These are phyloP conservation scores for Trichoderma sp. DNA, from an alignment of 2,329 filamentous ascomycete species.

Conservation along the genomic window DNA sequence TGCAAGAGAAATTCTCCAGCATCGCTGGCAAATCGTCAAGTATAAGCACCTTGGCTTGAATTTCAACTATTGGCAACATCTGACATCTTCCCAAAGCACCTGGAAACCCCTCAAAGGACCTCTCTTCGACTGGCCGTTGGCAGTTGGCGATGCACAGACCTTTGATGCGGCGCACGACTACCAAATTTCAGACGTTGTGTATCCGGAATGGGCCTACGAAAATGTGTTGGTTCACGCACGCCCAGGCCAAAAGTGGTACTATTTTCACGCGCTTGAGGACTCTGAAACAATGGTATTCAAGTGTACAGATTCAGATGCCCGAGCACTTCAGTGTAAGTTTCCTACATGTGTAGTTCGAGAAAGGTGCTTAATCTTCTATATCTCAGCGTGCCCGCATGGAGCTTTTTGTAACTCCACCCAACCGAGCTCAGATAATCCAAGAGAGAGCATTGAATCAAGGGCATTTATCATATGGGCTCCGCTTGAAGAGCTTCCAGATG, in stretches of 20 bases:
- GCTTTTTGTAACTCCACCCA: background rate
- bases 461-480: background rate
- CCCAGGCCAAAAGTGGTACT: background rate
- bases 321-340: background rate
- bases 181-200: background rate
- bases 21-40: background rate
- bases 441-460: slow-evolving; percentile 6
- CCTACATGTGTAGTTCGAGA: background rate
- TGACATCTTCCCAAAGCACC: background rate
- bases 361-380: background rate
- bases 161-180: background rate
- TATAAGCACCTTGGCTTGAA: background rate
- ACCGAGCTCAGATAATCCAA: background rate
- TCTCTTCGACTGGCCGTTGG: background rate
- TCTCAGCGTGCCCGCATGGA: slow-evolving; percentile 7
- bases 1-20: background rate
- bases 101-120: background rate
- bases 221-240: background rate
- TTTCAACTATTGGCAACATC: background rate
- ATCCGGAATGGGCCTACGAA: background rate
- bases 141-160: background rate
- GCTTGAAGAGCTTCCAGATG: background rate
- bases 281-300: background rate
- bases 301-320: background rate
- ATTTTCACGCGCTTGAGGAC: background rate